Conservation (phyloP, 768 basidiomycete genomes). For the Pilatotrama ljubarskyi region DNA sequence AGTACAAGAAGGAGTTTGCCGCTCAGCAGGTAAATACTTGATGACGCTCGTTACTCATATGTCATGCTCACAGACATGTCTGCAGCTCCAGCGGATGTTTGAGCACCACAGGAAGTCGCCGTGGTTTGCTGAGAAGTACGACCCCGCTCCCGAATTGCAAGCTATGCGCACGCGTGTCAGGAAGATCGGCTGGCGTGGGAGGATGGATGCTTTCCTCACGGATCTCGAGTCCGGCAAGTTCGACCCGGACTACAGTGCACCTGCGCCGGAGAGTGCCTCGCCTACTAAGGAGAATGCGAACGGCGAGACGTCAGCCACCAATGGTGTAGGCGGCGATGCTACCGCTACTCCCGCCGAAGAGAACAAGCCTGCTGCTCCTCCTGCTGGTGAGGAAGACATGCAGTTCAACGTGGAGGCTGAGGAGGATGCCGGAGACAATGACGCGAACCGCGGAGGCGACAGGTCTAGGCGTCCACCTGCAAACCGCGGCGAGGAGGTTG, state of each 20-base stretch:
- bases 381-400: conserved; percentile 66
- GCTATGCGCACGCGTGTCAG: conserved; percentile 75
- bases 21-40: conserved; percentile 75
- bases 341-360: conserved; percentile 47
- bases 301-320: conserved; percentile 33
- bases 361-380: conserved; percentile 39
- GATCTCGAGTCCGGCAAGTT: conserved; percentile 85
- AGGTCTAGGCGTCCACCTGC: conserved; percentile 52
- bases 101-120: conserved; percentile 93
- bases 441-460: conserved; percentile 35
- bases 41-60: background rate
- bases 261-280: conserved; percentile 49
- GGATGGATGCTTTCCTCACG: conserved; percentile 68
- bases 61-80: conserved; percentile 28
- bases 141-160: conserved; percentile 69
- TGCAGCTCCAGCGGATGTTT: conserved; percentile 92
- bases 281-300: conserved; percentile 56
- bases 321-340: conserved; percentile 42
- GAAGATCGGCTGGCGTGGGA: conserved; percentile 82
- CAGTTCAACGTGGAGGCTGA: conserved; percentile 72
- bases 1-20: conserved; percentile 90
- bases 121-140: conserved; percentile 97
- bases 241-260: conserved; percentile 73
- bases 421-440: conserved; percentile 67
- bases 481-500: conserved; percentile 68